Conservation (phyloP, 2,329 filamentous ascomycete species). For the Fusarium robinianum region DNA sequence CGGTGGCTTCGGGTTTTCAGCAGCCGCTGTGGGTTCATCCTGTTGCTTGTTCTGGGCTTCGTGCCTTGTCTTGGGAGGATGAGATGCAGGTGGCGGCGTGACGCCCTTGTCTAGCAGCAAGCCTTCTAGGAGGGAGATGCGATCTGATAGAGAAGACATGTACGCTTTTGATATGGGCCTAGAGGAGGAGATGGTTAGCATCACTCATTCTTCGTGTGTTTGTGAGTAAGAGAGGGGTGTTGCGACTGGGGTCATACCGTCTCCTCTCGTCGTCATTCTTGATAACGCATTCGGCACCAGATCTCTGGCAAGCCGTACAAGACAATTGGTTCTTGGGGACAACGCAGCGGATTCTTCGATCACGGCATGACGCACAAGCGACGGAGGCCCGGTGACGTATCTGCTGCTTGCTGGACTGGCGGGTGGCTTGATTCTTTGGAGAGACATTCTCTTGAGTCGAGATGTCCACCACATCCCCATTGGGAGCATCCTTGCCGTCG, state of each 20-base stretch:
- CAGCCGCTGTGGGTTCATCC: conserved; percentile 19
- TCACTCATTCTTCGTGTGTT: neutral
- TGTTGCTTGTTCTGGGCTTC: conserved; percentile 39
- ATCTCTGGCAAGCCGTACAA: conserved; percentile 58
- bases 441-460: conserved; percentile 43
- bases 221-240: conserved; percentile 5
- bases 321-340: conserved; percentile 55
- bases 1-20: conserved; percentile 10
- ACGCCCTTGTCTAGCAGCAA: conserved; percentile 56
- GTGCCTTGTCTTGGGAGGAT: conserved; percentile 57
- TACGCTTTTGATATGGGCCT: conserved; percentile 63
- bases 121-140: conserved; percentile 55
- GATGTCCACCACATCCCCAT: conserved; percentile 29
- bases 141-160: conserved; percentile 60
- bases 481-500: conserved; percentile 20
- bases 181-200: conserved; percentile 4
- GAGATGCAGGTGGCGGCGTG: conserved; percentile 53
- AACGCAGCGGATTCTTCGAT: conserved; percentile 54
- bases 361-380: conserved; percentile 59
- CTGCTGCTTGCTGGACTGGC: conserved; percentile 43
- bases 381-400: conserved; percentile 56
- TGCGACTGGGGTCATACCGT: conserved; percentile 44
- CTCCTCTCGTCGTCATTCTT: conserved; percentile 62
- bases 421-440: conserved; percentile 33
- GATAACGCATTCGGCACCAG: conserved; percentile 57